Evolutionary conservation across 768 basidiomycete species (phyloP), one percentile per base, ranked within the genome.

Genomic region (Naganishia antarctica): DNA sequence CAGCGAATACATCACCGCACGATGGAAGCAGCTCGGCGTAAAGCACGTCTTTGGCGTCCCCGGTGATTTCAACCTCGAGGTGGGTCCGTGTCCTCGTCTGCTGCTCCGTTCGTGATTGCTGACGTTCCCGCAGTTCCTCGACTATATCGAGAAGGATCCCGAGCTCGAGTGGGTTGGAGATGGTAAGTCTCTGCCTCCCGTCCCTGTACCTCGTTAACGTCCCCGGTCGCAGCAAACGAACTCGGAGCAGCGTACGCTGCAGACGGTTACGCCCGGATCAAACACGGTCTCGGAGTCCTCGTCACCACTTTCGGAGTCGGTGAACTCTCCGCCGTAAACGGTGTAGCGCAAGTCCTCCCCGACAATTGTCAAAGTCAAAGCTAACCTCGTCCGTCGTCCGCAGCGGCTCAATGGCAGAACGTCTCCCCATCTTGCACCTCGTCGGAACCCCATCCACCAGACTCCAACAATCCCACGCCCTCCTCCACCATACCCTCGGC

Each of bases 251-350:
- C 89, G 0, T 96, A 96, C 76, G 92, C 92, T 16, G 90, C 90
- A 0, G 91, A 93, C 72, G 92, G 92, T 12, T 94, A 94, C 76
- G 90, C 92, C 21, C 84, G 93, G 63, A 85, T 92, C 59, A 93
- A 91, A 69, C 84, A 86, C 45, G 66, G 53, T 37, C 69, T 75
- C 48, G 70, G 71, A 3, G 77, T 71, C 81, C 84, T 69, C 34
- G 68, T 74, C 57, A 60, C 92, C 12, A 96, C 80, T 1, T 94
- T 92, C 68, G 92, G 92, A 61, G 92, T 96, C n/a, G 92, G 92
- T 16, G 92, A 96, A 75, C 79, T 94, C 46, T 88, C 87, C 43
- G 91, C 91, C 4, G 85, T 88, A 37, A 90, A 90, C 70, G 88
- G 87, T 28, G 83, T 90, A 63, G 88, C 86, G 53, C 40, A 37